These are phyloP conservation scores for Talaromyces sp. DNA, from an alignment of 2,329 filamentous ascomycete species.

Conservation along the genomic window DNA sequence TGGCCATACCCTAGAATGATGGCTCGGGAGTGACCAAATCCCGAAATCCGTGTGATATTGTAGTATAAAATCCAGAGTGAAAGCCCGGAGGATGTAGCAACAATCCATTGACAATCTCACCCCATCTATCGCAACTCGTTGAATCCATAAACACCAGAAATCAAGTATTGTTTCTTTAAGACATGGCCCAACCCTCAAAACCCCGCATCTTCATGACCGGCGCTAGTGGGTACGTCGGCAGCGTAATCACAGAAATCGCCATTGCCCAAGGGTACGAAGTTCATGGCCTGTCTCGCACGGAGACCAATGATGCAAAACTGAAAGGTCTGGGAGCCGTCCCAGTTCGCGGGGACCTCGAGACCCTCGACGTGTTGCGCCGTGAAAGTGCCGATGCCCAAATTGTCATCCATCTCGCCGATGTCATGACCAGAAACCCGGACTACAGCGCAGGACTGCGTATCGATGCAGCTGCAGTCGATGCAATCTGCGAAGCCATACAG, in stretches of 20 bases:
- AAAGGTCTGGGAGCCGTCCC: conserved; percentile 14
- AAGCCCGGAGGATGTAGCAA: neutral
- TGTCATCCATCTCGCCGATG: conserved; percentile 45
- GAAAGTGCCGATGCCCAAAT: conserved; percentile 42
- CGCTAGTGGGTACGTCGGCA: conserved; percentile 41
- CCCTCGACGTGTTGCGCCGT: conserved; percentile 36
- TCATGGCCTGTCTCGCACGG: conserved; percentile 41
- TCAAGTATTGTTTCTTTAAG: neutral
- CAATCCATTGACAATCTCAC: neutral
- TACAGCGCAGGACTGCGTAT: conserved; percentile 21
- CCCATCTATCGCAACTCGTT: neutral
- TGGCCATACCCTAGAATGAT: neutral
- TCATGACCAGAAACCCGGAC: conserved; percentile 20
- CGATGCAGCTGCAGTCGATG: conserved; percentile 38
- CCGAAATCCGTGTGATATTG: neutral
- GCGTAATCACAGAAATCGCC: conserved; percentile 34
- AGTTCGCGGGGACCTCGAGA: conserved; percentile 8
- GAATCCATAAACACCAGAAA: neutral
- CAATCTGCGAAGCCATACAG: conserved; percentile 28
- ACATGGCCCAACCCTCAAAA: neutral
- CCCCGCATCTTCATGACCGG: conserved; percentile 41
- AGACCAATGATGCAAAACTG: conserved; percentile 36
- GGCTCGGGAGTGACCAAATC: neutral
- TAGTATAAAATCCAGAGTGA: neutral
- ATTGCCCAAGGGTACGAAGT: conserved; percentile 41